These are phyloP conservation scores for Tetramitus jugosus DNA, from an alignment of 208 protist species.

Conservation along the genomic window DNA sequence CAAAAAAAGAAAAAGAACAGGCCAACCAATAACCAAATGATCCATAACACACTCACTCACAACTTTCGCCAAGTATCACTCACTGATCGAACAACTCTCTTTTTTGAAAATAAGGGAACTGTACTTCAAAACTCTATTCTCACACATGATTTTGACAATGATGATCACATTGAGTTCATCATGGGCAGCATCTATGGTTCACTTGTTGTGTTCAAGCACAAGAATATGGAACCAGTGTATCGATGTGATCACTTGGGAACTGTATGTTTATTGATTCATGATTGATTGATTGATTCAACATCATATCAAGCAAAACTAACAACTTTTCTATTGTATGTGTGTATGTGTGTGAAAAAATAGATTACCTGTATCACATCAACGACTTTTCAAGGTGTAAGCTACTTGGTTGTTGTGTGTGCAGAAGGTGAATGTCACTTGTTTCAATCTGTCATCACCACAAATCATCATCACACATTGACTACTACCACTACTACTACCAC, in stretches of 20 bases:
- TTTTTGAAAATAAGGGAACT: not conserved
- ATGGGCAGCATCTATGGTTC: not conserved
- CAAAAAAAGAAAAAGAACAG: too few species aligned
- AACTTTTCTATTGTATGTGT: too few species aligned
- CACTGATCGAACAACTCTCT: not conserved
- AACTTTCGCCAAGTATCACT: not conserved
- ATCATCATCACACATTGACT: too few species aligned
- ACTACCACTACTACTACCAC: not conserved
- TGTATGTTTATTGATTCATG: not conserved
- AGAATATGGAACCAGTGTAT: not conserved
- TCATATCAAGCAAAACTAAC: not conserved
- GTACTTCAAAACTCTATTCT: not conserved
- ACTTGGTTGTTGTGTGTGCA: not conserved
- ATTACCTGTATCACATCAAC: not conserved
- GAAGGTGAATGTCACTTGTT: not conserved
- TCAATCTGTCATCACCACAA: not conserved
- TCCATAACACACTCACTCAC: too few species aligned
- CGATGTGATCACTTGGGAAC: not conserved
- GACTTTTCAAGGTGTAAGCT: not conserved
- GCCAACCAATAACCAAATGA: too few species aligned
- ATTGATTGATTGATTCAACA: not conserved
- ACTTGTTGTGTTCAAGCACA: too few species aligned
- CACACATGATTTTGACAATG: not conserved
- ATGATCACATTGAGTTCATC: not conserved
- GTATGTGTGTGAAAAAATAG: too few species aligned